Conservation (phyloP, 2,329 filamentous ascomycete species). For the Alternaria hordeiaustralica region DNA sequence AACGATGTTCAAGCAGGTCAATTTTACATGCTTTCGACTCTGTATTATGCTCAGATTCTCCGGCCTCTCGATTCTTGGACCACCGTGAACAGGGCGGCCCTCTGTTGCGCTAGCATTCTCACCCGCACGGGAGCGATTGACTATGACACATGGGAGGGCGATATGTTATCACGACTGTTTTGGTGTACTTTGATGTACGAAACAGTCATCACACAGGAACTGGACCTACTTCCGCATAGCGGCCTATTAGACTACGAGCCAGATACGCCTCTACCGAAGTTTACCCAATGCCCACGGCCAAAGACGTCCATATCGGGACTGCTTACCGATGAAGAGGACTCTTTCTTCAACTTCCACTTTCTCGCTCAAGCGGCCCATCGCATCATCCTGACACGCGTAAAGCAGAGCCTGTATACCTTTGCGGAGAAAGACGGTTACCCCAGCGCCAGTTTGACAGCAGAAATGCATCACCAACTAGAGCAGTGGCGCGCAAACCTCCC, state of each 20-base stretch:
- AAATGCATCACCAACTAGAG: slow-evolving; percentile 62
- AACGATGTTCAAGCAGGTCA: slow-evolving; percentile 60
- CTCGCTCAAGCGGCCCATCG: slow-evolving; percentile 63
- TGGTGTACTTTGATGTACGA: slow-evolving; percentile 65
- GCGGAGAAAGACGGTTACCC: slow-evolving; percentile 51
- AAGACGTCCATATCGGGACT: slow-evolving; percentile 44
- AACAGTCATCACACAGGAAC: slow-evolving; percentile 62
- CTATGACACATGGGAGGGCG: slow-evolving; percentile 61
- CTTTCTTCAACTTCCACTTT: slow-evolving; percentile 64
- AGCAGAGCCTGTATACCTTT: slow-evolving; percentile 59
- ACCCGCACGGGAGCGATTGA: slow-evolving; percentile 52
- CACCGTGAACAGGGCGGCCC: slow-evolving; percentile 59
- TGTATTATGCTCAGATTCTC: slow-evolving; percentile 60
- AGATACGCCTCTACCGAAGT: slow-evolving; percentile 61
- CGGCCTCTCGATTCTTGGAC: slow-evolving; percentile 62
- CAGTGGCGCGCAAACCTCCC: slow-evolving; percentile 63
- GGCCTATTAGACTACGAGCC: slow-evolving; percentile 60
- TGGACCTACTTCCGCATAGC: slow-evolving; percentile 58
- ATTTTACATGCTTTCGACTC: slow-evolving; percentile 59
- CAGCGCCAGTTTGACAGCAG: slow-evolving; percentile 56
- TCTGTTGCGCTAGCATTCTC: slow-evolving; percentile 57
- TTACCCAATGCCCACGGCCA: slow-evolving; percentile 53
- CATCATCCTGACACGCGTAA: slow-evolving; percentile 62
- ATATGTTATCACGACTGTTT: slow-evolving; percentile 63
- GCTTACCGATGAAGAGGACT: slow-evolving; percentile 56